Percentiles rank a stretch among this genome's conserved stretches.
Evolutionary conservation across 768 basidiomycete species (phyloP).

Genomic region (Filobasidium wieringae): DNA sequence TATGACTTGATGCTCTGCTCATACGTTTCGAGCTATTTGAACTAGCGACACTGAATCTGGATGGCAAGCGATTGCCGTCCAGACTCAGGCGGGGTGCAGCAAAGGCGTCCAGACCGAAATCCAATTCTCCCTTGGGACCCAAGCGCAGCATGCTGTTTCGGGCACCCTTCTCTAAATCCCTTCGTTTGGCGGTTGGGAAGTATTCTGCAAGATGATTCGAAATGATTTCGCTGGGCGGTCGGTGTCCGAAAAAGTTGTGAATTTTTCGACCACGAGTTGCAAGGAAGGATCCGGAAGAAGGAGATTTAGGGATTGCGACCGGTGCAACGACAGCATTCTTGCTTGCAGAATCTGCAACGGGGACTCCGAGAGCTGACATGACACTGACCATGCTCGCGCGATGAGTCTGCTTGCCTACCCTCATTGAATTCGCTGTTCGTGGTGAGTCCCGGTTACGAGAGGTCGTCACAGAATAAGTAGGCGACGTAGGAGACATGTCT

Average conservation of each 20-base stretch:
- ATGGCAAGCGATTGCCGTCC: conserved; percentile 1
- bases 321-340: conserved; percentile 42
- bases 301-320: conserved; percentile 37
- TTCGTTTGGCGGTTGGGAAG: conserved; percentile 89
- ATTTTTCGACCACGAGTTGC: conserved; percentile 35
- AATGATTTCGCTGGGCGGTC: conserved; percentile 94
- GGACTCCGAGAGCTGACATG: conserved; percentile 82
- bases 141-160: conserved; percentile 75
- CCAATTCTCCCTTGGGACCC: conserved; percentile 23
- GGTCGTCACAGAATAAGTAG: conserved; percentile 34
- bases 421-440: conserved; percentile 6
- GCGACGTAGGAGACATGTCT: conserved; percentile 37
- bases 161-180: conserved; percentile 73
- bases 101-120: background rate
- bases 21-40: conserved; percentile 8
- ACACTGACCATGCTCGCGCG: conserved; percentile 91
- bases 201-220: conserved; percentile 86
- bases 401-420: conserved; percentile 51
- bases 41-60: conserved; percentile 13
- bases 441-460: conserved; percentile 16
- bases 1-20: background rate
- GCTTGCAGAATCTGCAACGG: conserved; percentile 58
- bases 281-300: conserved; percentile 36
- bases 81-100: background rate
- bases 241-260: conserved; percentile 89